These are phyloP conservation scores for Iberis amara DNA, from an alignment of 441 rosid genomes.

Conservation along the genomic window DNA sequence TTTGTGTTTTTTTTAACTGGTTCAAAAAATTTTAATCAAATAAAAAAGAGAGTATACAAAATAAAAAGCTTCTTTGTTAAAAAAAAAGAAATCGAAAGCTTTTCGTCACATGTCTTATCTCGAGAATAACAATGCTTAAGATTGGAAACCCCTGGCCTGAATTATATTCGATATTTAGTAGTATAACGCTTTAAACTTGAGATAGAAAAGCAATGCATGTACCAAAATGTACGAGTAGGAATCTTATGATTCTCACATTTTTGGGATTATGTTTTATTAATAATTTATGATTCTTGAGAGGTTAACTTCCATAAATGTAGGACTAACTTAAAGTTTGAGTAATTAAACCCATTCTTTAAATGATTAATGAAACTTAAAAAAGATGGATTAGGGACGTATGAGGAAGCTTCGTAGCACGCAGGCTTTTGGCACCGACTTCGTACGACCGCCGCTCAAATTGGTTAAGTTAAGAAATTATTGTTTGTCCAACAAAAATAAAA, in stretches of 20 bases:
- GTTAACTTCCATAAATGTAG: slow-evolving; percentile 11
- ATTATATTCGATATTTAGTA: slow-evolving; percentile 17
- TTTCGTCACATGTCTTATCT: slow-evolving; percentile 21
- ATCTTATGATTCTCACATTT: slow-evolving; percentile 22
- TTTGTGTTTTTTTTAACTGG: no score
- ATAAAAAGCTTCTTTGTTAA: no score
- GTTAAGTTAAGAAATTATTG: slow-evolving; percentile 1
- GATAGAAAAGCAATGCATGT: slow-evolving; percentile 25
- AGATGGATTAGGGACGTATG: slow-evolving; percentile 6
- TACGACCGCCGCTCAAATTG: slow-evolving; percentile 28
- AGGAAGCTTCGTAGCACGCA: slow-evolving; percentile 40
- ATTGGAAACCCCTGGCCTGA: slow-evolving; percentile 7
- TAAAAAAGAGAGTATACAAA: no score
- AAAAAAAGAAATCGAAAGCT: background rate
- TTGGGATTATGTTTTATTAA: background rate
- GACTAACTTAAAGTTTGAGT: slow-evolving; percentile 16
- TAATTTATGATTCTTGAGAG: slow-evolving; percentile 12
- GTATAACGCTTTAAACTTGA: slow-evolving; percentile 1
- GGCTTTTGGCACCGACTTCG: slow-evolving; percentile 46
- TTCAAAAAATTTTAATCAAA: no score
- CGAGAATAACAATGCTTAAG: slow-evolving; percentile 15
- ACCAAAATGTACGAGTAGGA: slow-evolving; percentile 28
- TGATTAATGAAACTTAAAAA: slow-evolving; percentile 14
- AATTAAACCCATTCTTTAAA: slow-evolving; percentile 23
- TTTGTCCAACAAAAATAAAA: no score